These are phyloP conservation scores for Immersiporthe knoxdaviesiana DNA, from an alignment of 2,329 filamentous ascomycete species.

Conservation along the genomic window DNA sequence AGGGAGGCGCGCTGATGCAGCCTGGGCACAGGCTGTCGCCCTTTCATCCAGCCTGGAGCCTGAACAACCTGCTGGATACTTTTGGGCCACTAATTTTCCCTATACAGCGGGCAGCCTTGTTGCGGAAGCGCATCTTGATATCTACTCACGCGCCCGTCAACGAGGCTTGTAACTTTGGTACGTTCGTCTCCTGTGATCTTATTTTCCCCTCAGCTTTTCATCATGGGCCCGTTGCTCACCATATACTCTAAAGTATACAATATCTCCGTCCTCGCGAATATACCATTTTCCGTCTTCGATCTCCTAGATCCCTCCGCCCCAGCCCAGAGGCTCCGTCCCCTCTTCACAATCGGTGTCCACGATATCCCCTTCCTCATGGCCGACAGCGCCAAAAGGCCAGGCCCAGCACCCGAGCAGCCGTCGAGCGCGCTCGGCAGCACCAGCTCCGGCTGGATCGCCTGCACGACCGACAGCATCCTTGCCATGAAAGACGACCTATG, in stretches of 20 bases:
- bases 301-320: constrained; percentile 66
- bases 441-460: constrained; percentile 82
- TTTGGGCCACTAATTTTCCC: constrained; percentile 94
- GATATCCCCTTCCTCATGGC: constrained; percentile 81
- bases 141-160: constrained; percentile 86
- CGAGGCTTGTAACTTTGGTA: constrained; percentile 86
- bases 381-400: constrained; percentile 52
- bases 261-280: constrained; percentile 88
- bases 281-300: constrained; percentile 74
- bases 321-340: constrained; percentile 70
- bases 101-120: constrained; percentile 81
- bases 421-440: constrained; percentile 46
- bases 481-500: constrained; percentile 84
- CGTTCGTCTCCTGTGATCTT: constrained; percentile 32
- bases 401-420: constrained; percentile 25
- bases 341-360: constrained; percentile 94
- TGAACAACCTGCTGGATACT: constrained; percentile 74
- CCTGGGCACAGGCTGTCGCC: constrained; percentile 70
- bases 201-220: background rate
- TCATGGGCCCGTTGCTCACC: constrained; percentile 33
- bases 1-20: constrained; percentile 61
- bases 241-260: constrained; percentile 69
- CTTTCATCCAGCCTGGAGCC: constrained; percentile 84
- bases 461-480: constrained; percentile 93
- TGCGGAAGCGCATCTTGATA: constrained; percentile 87